phyloP scores from a whole-genome alignment of 2,329 filamentous ascomycete species.

The Eurotiales sp. region DNA sequence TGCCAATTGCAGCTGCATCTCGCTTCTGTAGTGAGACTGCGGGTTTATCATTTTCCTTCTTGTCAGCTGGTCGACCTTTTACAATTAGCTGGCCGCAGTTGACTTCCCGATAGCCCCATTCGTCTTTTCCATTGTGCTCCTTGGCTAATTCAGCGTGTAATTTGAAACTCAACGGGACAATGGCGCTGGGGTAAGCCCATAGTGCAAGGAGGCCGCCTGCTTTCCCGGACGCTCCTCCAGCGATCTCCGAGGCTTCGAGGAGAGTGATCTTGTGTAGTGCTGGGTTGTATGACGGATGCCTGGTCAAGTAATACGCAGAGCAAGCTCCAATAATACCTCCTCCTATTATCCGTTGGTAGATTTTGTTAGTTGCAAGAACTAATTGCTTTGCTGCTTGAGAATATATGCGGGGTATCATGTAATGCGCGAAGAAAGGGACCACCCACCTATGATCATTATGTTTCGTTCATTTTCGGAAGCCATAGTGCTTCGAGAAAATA shows the following conservation, averaged over 20 bases:
- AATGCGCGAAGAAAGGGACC: background rate
- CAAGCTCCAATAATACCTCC: constrained; percentile 91
- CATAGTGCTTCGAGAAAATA: constrained; percentile 26
- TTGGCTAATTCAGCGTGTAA: constrained; percentile 81
- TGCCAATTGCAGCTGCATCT: constrained; percentile 47
- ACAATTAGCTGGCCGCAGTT: constrained; percentile 66
- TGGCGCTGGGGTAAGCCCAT: constrained; percentile 82
- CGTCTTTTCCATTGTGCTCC: constrained; percentile 70
- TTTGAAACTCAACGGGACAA: constrained; percentile 81
- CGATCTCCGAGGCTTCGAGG: constrained; percentile 79
- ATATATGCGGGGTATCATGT: constrained; percentile 9
- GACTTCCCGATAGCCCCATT: constrained; percentile 83
- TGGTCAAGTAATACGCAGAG: constrained; percentile 85
- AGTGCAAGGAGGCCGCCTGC: constrained; percentile 84
- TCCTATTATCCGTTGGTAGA: constrained; percentile 48
- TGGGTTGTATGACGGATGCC: constrained; percentile 76
- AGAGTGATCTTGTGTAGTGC: constrained; percentile 74
- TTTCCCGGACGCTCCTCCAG: constrained; percentile 90
- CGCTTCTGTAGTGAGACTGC: constrained; percentile 56
- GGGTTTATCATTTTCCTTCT: constrained; percentile 26
- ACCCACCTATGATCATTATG: constrained; percentile 39
- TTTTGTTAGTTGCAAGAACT: constrained; percentile 17
- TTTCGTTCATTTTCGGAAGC: constrained; percentile 30
- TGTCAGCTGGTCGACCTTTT: constrained; percentile 40
- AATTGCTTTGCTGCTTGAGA: constrained; percentile 10